Evolutionary conservation across 1,284 basidiomycete genomes (phyloP).

Genomic region (Puccinia polysora): DNA sequence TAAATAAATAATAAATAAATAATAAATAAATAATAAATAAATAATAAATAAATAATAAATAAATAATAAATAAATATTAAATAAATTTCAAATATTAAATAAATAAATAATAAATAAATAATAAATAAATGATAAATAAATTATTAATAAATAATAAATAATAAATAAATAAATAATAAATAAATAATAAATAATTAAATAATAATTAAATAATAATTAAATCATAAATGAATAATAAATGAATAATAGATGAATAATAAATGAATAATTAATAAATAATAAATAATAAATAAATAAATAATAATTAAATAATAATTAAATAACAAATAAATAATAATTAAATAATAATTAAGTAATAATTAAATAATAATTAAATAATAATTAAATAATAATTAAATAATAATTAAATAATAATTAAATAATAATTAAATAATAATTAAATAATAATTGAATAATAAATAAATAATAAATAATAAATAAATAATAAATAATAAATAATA

Average conservation of each 20-base stretch:
- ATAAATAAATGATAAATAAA: no score
- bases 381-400: background rate
- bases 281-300: conserved; percentile 4
- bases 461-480: conserved; percentile 4
- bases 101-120: background rate
- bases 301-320: background rate
- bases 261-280: no score
- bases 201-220: background rate
- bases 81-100: background rate
- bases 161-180: background rate
- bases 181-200: background rate
- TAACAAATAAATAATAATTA: background rate
- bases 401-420: background rate
- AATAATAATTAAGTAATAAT: no score
- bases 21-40: background rate
- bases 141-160: background rate
- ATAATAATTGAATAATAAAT: background rate
- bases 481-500: background rate
- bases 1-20: no score
- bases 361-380: no score
- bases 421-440: background rate
- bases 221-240: background rate
- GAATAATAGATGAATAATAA: no score
- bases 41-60: background rate
- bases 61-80: background rate